These are phyloP conservation scores for Houttuynia cordata DNA, from an alignment of 164 flowering plant genomes.

Conservation along the genomic window DNA sequence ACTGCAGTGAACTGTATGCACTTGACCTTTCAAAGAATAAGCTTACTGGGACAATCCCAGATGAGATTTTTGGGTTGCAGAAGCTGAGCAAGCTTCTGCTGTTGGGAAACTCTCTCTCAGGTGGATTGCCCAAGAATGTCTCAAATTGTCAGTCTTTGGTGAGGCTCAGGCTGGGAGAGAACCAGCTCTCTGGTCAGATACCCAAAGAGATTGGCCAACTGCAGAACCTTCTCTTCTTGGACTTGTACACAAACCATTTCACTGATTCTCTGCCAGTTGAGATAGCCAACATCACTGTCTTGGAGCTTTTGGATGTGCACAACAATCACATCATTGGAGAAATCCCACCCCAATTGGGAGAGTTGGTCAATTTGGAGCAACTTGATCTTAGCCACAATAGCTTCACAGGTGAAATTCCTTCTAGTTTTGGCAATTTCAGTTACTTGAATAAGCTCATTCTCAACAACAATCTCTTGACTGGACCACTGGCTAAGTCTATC, in stretches of 20 bases:
- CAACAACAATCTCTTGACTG: slow-evolving; percentile 67
- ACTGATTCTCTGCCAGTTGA: slow-evolving; percentile 65
- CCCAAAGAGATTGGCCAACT: slow-evolving; percentile 80
- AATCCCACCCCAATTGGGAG: slow-evolving; percentile 61
- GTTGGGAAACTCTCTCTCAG: slow-evolving; percentile 68
- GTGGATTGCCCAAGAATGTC: slow-evolving; percentile 49
- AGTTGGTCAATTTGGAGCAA: slow-evolving; percentile 73
- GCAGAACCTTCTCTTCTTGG: slow-evolving; percentile 86
- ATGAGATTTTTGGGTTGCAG: slow-evolving; percentile 67
- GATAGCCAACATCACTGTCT: slow-evolving; percentile 64
- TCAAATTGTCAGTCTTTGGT: slow-evolving; percentile 70
- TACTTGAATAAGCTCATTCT: slow-evolving; percentile 86
- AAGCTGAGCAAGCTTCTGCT: slow-evolving; percentile 88
- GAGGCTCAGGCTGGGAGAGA: slow-evolving; percentile 84
- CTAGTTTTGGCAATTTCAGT: slow-evolving; percentile 73
- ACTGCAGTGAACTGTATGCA: slow-evolving; percentile 66
- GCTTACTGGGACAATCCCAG: slow-evolving; percentile 81
- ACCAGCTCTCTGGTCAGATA: slow-evolving; percentile 78
- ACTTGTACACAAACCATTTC: slow-evolving; percentile 79
- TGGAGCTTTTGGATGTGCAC: slow-evolving; percentile 82
- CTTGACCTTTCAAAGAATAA: slow-evolving; percentile 83
- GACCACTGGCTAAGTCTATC: slow-evolving; percentile 53
- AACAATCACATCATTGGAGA: slow-evolving; percentile 73
- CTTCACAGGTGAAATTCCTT: slow-evolving; percentile 68
- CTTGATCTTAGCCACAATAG: slow-evolving; percentile 88